A percentile compares a stretch with the other conserved stretches of the same genome.
Conservation (phyloP, 1,284 basidiomycete genomes). For the Caloboletus inedulis region DNA sequence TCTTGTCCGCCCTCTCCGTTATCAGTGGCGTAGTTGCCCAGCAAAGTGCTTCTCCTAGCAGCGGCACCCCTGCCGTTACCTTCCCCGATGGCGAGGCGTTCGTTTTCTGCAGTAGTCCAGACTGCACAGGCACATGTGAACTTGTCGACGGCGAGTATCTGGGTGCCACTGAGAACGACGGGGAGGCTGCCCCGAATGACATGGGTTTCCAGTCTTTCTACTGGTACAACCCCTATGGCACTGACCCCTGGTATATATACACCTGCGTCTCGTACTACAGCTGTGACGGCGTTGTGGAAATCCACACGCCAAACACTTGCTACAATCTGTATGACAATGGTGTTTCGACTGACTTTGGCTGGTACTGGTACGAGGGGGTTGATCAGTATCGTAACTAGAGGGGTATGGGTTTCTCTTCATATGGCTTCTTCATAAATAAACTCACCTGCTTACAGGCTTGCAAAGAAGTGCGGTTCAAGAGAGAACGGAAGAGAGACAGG, state of each 20-base stretch:
- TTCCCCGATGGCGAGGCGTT: neutral
- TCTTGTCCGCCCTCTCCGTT: neutral
- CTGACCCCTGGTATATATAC: neutral
- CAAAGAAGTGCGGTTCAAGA: too few relatives aligned
- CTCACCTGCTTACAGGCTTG: neutral
- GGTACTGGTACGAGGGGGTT: neutral
- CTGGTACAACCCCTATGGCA: neutral
- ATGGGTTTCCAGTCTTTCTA: conserved; percentile 5
- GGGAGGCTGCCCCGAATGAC: neutral
- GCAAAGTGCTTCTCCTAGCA: neutral
- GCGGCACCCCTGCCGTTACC: neutral
- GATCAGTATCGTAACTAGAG: neutral
- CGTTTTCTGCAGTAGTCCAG: conserved; percentile 4
- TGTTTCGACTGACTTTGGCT: neutral
- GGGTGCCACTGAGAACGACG: neutral
- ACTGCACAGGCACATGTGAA: neutral
- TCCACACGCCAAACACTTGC: neutral
- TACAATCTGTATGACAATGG: conserved; percentile 3
- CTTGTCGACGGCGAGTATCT: neutral
- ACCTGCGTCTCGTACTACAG: neutral
- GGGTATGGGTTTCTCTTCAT: neutral
- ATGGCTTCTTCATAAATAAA: neutral
- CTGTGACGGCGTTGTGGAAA: too few relatives aligned
- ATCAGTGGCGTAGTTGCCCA: neutral
- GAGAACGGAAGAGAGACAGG: too few relatives aligned